Base-by-base conservation (phyloP, 306 rosid genomes). In the Glycine latifolia region DNA sequence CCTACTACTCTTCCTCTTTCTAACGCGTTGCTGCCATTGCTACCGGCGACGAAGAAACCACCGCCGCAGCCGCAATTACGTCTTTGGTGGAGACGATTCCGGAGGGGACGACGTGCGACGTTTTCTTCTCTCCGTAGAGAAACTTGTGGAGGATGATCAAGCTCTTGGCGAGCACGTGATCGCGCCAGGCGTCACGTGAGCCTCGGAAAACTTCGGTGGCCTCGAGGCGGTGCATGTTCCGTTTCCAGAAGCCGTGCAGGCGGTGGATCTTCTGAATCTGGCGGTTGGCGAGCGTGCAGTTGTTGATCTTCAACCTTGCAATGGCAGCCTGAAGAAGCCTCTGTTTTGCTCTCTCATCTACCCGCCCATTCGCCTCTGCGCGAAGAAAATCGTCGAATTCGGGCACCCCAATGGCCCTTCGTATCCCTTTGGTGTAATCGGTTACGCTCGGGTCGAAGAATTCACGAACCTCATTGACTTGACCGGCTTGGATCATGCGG, bases 321-420 rank as follows among this genome's bases (percentile, higher is more conserved):
- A 82, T 88, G 73, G 91, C 89, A 16, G 14, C 63, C 9, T 79
- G 74, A 0, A 88, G 78, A 2, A 82, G 63, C 15, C 17, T 67
- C 61, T 53, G 48, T 53, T 16, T 85, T 12, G 17, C 80, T 4
- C 10, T 66, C 0, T 80, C 82, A 7, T 85, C 81, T 0, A 73
- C 86, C 1, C 35, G 8, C 8, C 11, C 56, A 0, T 50, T 15
- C 1, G 63, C 69, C 41, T 88, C 88, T 0, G 85, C 73, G 56
- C 62, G 8, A 0, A 88, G 48, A 5, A 82, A 83, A 3, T 83
- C 81, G 4, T 88, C 69, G 9, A 88, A 85, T 41, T 88, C 91
- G 0, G 91, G 91, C 0, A 88, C 89, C 8, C 91, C 91, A 13
- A 88, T 82, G 3, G 91, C 91, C 2, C 70, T 71, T 39, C 89